phyloP scores from a whole-genome alignment of 495 filamentous ascomycete species.

The Sordaria brevicollis region DNA sequence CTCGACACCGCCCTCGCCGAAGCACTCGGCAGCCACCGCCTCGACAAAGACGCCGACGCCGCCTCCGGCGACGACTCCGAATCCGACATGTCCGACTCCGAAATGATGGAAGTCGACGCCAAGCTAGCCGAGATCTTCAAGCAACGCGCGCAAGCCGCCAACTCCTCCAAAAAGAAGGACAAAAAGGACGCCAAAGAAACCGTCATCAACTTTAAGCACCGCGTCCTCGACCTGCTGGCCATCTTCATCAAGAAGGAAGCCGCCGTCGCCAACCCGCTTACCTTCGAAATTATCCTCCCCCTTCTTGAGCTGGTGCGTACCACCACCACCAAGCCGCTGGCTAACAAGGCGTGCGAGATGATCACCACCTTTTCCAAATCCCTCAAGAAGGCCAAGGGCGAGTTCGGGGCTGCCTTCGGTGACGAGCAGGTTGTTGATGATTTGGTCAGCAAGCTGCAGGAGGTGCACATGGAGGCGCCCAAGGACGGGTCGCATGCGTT shows the following conservation, averaged over 20 bases:
- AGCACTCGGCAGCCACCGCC: constrained; percentile 55
- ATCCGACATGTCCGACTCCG: constrained; percentile 83
- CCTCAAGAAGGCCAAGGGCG: constrained; percentile 45
- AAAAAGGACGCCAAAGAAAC: constrained; percentile 76
- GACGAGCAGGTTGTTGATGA: constrained; percentile 23
- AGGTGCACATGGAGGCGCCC: constrained; percentile 62
- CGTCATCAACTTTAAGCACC: constrained; percentile 92
- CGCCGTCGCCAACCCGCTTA: constrained; percentile 46
- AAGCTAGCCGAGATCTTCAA: constrained; percentile 76
- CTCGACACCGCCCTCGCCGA: constrained; percentile 72
- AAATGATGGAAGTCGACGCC: constrained; percentile 85
- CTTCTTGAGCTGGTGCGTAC: constrained; percentile 33
- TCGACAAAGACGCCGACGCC: constrained; percentile 42
- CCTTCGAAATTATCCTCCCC: constrained; percentile 59
- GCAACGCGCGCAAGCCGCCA: constrained; percentile 46
- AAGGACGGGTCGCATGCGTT: constrained; percentile 44
- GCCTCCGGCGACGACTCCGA: constrained; percentile 39
- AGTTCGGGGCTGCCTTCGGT: constrained; percentile 12
- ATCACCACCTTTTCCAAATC: constrained; percentile 61
- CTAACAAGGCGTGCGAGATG: constrained; percentile 58
- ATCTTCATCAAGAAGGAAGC: constrained; percentile 79
- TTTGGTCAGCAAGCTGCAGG: constrained; percentile 47
- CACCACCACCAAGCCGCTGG: constrained; percentile 60
- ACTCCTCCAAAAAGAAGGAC: constrained; percentile 56
- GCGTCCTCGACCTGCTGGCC: constrained; percentile 76